Evolutionary conservation across 768 basidiomycete species (phyloP), one percentile per base, ranked within the genome.

Genomic region (Lactarius trivialis): DNA sequence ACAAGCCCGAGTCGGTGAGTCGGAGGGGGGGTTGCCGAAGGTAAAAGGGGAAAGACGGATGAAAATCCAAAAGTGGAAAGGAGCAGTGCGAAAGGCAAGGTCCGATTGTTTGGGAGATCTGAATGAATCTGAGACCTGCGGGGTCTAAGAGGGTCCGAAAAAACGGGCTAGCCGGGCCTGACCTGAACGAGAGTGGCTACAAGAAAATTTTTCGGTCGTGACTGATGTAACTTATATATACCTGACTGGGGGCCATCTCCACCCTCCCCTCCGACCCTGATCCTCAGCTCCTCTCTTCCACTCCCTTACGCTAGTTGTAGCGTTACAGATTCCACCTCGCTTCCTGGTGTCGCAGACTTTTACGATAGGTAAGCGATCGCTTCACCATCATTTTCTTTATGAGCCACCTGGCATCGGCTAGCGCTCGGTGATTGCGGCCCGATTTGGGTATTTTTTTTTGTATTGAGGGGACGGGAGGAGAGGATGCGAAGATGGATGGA

Each of bases 361-460:
- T 62, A 28, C 34, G 41, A 41, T 21, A 55, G 61, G 61, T 58
- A 52, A 58, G 61, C 9, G 45, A 63, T 63, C 61, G 61, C 41
- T 58, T 24, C 28, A 7, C 21, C 26, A 48, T 57, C 56, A 53
- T 52, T 30, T 21, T 30, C 2, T 28, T 37, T 53, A 39, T 58
- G 41, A 11, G 56, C 61, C 61, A 62, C 33, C 56, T 63, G 61
- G 61, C 61, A 53, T 7, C 6, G n/a, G 49, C 49, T 54, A 39
- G 52, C 52, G 57, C 45, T 58, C 61, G 61, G 61, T 5, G 61
- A 63, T 63, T 49, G 52, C 61, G 61, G 61, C 61, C 61, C 61
- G 61, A 58, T 55, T 58, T 63, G 56, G 57, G 34, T 48, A 7
- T 49, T 30, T 60, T 49, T 30, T 60, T 49, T 50, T 24, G 4